Evolutionary conservation across 1,139 yeast genomes (phyloP).

Genomic region (Spathaspora jeffriesii): DNA sequence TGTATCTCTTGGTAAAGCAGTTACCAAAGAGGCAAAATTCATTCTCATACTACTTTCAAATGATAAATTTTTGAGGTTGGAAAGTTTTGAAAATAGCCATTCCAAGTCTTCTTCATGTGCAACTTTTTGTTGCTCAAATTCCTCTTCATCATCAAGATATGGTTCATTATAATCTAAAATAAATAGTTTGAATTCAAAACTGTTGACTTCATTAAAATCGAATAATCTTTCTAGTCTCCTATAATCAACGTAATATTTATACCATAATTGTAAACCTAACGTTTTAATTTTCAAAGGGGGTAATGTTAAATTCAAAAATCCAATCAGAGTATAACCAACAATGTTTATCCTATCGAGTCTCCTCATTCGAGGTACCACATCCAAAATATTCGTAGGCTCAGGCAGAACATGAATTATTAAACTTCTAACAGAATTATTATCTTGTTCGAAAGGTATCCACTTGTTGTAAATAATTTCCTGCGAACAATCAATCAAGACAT

Average conservation of each 20-base stretch:
- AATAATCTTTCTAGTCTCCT: neutral
- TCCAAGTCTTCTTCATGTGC: neutral
- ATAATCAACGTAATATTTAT: neutral
- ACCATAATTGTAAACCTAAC: neutral
- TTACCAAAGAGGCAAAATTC: neutral
- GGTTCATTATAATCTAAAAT: too few species aligned
- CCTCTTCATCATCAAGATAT: too few species aligned
- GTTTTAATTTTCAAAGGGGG: neutral
- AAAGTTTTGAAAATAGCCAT: neutral
- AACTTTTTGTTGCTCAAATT: too few species aligned
- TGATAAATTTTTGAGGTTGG: neutral
- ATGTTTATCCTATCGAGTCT: neutral
- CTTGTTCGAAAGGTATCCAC: neutral
- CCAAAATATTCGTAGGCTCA: neutral
- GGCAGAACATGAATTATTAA: neutral
- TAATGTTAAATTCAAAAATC: neutral
- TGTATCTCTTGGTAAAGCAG: neutral
- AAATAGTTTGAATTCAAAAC: neutral
- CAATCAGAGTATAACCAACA: neutral
- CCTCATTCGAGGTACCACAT: neutral
- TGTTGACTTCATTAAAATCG: neutral
- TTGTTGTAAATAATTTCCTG: neutral
- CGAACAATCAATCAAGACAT: neutral
- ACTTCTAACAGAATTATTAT: neutral
- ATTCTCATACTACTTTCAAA: too few species aligned